Evolutionary conservation across 2,329 filamentous ascomycete genomes (phyloP).

Genomic region (Aspergillus sp.): DNA sequence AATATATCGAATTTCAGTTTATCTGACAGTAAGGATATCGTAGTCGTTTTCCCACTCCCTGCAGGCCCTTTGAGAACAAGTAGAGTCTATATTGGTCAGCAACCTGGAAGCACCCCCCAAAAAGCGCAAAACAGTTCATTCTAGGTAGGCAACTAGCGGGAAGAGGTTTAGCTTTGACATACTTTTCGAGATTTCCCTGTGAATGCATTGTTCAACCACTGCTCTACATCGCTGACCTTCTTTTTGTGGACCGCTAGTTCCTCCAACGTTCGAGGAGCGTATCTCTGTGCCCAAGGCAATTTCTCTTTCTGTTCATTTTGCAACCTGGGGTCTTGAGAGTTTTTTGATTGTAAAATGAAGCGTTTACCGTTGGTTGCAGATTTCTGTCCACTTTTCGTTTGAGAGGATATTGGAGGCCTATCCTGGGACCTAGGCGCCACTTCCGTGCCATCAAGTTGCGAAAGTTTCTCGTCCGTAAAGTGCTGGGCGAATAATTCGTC

Average conservation of each 20-base stretch:
- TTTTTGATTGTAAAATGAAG: slow-evolving; percentile 24
- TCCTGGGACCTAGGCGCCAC: slow-evolving; percentile 10
- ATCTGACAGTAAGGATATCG: slow-evolving; percentile 72
- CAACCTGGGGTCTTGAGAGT: not conserved
- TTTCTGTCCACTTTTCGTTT: slow-evolving; percentile 10
- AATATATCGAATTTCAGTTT: slow-evolving; percentile 75
- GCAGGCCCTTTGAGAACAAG: slow-evolving; percentile 87
- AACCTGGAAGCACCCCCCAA: not conserved
- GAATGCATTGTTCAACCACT: slow-evolving; percentile 77
- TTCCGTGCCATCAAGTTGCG: not conserved
- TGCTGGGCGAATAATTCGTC: slow-evolving; percentile 39
- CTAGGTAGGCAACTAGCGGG: not conserved
- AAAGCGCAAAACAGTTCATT: not conserved
- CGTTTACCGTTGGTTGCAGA: slow-evolving; percentile 23
- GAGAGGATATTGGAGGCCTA: slow-evolving; percentile 7
- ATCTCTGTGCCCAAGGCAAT: slow-evolving; percentile 85
- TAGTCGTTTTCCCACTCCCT: slow-evolving; percentile 90
- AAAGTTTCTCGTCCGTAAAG: slow-evolving; percentile 25
- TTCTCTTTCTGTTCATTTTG: slow-evolving; percentile 45
- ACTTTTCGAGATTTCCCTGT: slow-evolving; percentile 51
- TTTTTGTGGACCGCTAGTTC: slow-evolving; percentile 94
- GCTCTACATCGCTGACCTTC: slow-evolving; percentile 82
- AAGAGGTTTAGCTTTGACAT: slow-evolving; percentile 16
- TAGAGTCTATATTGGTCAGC: slow-evolving; percentile 59
- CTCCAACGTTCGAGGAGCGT: slow-evolving; percentile 70